These are phyloP conservation scores for Blastobotrys muscicola DNA, from an alignment of 805 yeast species.

Conservation along the genomic window DNA sequence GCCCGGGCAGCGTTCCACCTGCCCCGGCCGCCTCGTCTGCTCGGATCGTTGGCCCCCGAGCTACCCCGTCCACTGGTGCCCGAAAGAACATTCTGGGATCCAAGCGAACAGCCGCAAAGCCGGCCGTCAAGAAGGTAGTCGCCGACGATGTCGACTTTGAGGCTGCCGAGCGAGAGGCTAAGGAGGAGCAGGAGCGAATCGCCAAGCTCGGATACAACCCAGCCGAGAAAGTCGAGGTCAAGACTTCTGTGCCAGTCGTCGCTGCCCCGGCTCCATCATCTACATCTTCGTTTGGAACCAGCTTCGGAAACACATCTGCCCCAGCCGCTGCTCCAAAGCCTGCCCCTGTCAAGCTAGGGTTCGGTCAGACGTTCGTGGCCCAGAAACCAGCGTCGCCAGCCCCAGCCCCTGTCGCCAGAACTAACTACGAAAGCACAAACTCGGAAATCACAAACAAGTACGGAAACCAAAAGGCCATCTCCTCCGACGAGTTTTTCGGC, in stretches of 20 bases:
- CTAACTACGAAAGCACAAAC: constrained; percentile 8
- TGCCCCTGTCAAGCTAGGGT: constrained; percentile 45
- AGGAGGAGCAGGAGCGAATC: constrained; percentile 64
- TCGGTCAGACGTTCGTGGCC: constrained; percentile 61
- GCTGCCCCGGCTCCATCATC: constrained; percentile 3
- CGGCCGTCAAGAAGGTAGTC: constrained; percentile 27
- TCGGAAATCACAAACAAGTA: constrained; percentile 41
- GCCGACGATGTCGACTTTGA: constrained; percentile 51
- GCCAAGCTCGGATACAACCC: constrained; percentile 37
- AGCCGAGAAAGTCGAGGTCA: constrained; percentile 17
- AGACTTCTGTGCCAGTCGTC: constrained; percentile 1
- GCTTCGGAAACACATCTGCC: neutral
- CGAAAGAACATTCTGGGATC: constrained; percentile 26
- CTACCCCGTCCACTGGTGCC: constrained; percentile 6
- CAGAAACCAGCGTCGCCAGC: constrained; percentile 38
- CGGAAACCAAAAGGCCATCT: constrained; percentile 87
- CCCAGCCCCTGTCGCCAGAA: constrained; percentile 10
- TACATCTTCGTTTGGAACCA: neutral
- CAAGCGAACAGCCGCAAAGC: constrained; percentile 14
- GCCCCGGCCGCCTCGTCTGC: constrained; percentile 15
- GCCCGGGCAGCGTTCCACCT: constrained; percentile 9
- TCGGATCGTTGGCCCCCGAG: constrained; percentile 6
- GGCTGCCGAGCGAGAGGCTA: constrained; percentile 67
- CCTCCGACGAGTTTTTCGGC: constrained; percentile 91
- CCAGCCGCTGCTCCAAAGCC: constrained; percentile 8